A percentile compares a stretch with the other conserved stretches of the same genome.
phyloP scores from a whole-genome alignment of 768 basidiomycete genomes.

The Trametes cingulata region DNA sequence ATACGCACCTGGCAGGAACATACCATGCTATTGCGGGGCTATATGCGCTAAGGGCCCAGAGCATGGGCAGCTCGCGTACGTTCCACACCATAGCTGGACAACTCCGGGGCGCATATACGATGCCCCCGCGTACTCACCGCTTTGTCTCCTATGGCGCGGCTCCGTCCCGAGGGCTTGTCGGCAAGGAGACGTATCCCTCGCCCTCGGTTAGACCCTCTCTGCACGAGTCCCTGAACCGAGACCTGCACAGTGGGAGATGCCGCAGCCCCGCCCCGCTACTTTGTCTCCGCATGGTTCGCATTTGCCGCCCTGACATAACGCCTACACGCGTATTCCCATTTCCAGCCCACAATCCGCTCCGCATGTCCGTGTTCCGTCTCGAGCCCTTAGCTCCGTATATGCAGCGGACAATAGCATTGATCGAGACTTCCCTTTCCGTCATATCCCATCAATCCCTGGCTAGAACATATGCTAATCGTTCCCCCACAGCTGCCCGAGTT shows the following conservation, averaged over 20 bases:
- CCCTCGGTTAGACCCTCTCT: neutral
- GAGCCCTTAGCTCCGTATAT: constrained; percentile 6
- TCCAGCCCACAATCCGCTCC: constrained; percentile 15
- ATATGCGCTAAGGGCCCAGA: neutral
- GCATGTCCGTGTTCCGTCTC: neutral
- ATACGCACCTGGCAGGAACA: neutral
- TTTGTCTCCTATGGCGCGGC: neutral
- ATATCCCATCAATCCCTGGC: constrained; percentile 11
- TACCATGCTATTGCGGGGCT: neutral
- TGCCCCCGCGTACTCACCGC: neutral
- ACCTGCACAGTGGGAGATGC: neutral
- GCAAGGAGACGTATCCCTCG: neutral
- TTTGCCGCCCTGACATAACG: neutral
- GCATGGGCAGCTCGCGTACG: neutral
- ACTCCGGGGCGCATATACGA: neutral
- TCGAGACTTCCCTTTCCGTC: constrained; percentile 3
- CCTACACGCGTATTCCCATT: constrained; percentile 4
- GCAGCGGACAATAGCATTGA: constrained; percentile 20
- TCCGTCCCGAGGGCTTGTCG: neutral
- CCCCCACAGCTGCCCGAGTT: constrained; percentile 16
- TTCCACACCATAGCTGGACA: neutral
- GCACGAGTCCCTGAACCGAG: too few relatives aligned
- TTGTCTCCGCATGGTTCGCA: constrained; percentile 7
- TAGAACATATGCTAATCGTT: constrained; percentile 5
- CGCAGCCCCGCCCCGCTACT: neutral